Evolutionary conservation across 768 basidiomycete genomes (phyloP).

Genomic region (Pleurotus eryngii): DNA sequence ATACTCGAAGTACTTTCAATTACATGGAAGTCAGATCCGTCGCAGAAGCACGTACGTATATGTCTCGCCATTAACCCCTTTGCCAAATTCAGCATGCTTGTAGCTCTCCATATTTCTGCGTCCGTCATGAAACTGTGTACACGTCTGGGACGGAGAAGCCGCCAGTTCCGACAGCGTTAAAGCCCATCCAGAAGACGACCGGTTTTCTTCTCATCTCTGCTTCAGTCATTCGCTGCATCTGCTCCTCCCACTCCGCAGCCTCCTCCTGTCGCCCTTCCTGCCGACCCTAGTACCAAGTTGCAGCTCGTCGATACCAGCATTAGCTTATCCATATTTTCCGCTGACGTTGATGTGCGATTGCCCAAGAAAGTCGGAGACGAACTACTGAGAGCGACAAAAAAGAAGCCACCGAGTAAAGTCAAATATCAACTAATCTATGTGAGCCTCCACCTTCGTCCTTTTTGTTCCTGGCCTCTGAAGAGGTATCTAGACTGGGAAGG

Average conservation of each 20-base stretch:
- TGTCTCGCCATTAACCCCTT: conserved; percentile 1
- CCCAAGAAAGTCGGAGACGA: conserved; percentile 68
- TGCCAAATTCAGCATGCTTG: background rate
- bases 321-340: conserved; percentile 61
- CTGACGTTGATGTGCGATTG: conserved; percentile 60
- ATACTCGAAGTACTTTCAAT: conserved; percentile 47
- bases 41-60: conserved; percentile 55
- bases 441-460: conserved; percentile 18
- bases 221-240: conserved; percentile 30
- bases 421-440: conserved; percentile 86
- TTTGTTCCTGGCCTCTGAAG: background rate
- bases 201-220: conserved; percentile 54
- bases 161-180: conserved; percentile 26
- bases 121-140: conserved; percentile 81
- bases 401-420: conserved; percentile 77
- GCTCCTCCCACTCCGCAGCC: conserved; percentile 33
- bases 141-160: conserved; percentile 60
- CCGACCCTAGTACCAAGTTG: conserved; percentile 33
- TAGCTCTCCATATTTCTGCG: conserved; percentile 76
- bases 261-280: conserved; percentile 29
- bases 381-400: conserved; percentile 89
- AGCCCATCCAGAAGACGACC: conserved; percentile 28
- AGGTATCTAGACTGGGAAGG: conserved; percentile 65
- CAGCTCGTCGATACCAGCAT: conserved; percentile 51
- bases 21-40: conserved; percentile 71